Percentiles rank a stretch among this genome's conserved stretches.
Evolutionary conservation across 2,329 filamentous ascomycete genomes (phyloP).

Genomic region (Penicillium sp.): DNA sequence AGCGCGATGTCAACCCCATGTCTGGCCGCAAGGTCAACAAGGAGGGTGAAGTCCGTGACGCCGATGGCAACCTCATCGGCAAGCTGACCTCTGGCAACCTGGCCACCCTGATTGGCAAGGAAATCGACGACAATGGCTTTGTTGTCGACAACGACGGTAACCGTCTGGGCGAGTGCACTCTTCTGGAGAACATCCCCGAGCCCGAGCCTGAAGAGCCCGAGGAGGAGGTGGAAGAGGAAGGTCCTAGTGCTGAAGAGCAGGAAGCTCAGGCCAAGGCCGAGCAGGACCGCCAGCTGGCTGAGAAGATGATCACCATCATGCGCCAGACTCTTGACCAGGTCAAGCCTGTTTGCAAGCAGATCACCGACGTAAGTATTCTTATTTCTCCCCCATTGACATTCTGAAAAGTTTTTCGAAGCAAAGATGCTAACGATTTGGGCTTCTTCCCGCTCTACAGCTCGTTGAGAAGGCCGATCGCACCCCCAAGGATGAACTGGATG

Average conservation of each 20-base stretch:
- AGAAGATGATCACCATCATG: conserved; percentile 66
- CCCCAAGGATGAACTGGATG: conserved; percentile 80
- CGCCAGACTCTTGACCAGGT: conserved; percentile 76
- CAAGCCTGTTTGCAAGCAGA: conserved; percentile 78
- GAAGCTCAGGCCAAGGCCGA: conserved; percentile 56
- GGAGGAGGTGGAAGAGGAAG: conserved; percentile 37
- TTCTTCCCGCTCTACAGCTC: conserved; percentile 44
- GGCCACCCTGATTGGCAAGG: conserved; percentile 37
- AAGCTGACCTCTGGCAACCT: conserved; percentile 42
- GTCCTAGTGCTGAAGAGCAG: conserved; percentile 39
- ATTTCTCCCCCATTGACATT: no score
- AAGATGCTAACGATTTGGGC: conserved; percentile 2
- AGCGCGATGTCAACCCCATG: conserved; percentile 55
- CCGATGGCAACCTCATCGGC: conserved; percentile 43
- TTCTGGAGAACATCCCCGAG: conserved; percentile 53
- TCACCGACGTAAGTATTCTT: conserved; percentile 58
- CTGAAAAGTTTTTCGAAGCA: background rate
- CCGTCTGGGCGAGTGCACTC: conserved; percentile 57
- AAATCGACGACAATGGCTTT: conserved; percentile 47
- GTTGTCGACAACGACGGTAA: conserved; percentile 56
- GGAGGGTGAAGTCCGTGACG: conserved; percentile 44
- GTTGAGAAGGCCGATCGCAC: conserved; percentile 75
- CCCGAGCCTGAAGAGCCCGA: conserved; percentile 39
- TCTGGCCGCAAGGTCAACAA: conserved; percentile 48
- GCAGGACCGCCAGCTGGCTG: conserved; percentile 69